Base-by-base conservation (phyloP, 2,329 filamentous ascomycete genomes). In the Ploettnerulaceae sp. region DNA sequence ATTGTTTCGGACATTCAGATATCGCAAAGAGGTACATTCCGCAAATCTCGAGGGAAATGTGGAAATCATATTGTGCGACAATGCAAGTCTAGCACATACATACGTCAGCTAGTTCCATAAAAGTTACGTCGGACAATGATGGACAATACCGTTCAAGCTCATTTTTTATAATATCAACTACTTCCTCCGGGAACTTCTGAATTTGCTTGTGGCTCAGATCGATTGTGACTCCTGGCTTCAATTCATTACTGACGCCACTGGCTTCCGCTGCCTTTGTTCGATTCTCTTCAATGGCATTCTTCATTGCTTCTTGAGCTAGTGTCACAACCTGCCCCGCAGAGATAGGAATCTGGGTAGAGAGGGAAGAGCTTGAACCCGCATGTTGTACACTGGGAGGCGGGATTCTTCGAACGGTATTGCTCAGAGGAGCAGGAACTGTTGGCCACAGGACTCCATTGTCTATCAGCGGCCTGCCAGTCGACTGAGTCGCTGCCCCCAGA, bases 1-100 rank as follows among this genome's bases (percentile, higher is more conserved):
- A 62, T 90, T 91, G 67, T 85, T 85, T 62, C 86, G 75, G 52
- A 89, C 81, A 58, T 91, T 91, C 51, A 91, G 76, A 64, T 91
- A 91, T 52, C 86, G 82, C 50, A 91, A 69, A 39, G 84, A 84
- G 32, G 79, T 82, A 68, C 86, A 90, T 68, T 89, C 85, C 26
- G 82, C 75, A 57, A 90, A 86, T 44, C 84, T 77, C 18, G 71
- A 62, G 5, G 86, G 86, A 36, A 91, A 77, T n/a, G 76, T 73
- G 24, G 79, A 74, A 48, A 89, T 72, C 56, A 79, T 81, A 65
- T 90, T 90, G 68, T 90, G 86, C n/a, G 86, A 89, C 54, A 91
- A 71, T 39, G 86, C 86, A 43, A 91, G 77, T 58, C 86, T 89
- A 45, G 31, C 35, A 37, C 45, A 54, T 41, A 47, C 51, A 45